Base-by-base conservation (phyloP, 225 moss, liverwort and hornwort genomes). In the Bryum argenteum region DNA sequence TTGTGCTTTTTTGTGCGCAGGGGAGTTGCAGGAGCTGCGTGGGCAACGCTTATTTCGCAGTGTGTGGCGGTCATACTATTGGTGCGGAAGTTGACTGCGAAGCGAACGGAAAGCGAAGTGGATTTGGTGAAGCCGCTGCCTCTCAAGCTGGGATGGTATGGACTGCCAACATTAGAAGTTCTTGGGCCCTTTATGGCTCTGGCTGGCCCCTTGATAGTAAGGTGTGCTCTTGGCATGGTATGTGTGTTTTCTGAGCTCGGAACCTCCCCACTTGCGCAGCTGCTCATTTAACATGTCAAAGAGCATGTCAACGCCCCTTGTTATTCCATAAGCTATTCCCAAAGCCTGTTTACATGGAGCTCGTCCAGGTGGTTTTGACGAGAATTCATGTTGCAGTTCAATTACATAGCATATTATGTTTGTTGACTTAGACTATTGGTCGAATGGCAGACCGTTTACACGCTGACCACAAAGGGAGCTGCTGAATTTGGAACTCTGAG, bases 11-110 rank as follows among this genome's bases (percentile, higher is more conserved):
- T 18, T 65, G 53, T 71, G 52, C 56, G 76, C 88, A 93, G 93
- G 88, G 93, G 93, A 58, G 89, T 93, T 76, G 90, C 88, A 78
- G 93, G 93, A 81, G 93, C 91, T 78, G 93, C 93, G 7, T 89
- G 87, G 91, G 91, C 91, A 65, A 93, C 93, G 20, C 77, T 91
- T 8, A 51, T 68, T 59, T 77, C 93, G 71, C 91, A 93, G 65
- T 89, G 84, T 61, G 69, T 91, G 71, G 91, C 91, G 24, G 83
- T 88, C 63, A 1, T 86, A 6, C 84, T 93, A 11, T 65, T 93
- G 72, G 63, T 83, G 24, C 77, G 65, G 65, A 80, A 79, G 57
- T 67, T 93, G 79, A 89, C 78, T 26, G 65, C 72, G 1, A 72
- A 68, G 43, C 54, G 19, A 38, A 26, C 62, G 39, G 78, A 81